Base-by-base conservation (phyloP, 2,329 filamentous ascomycete genomes). In the Pyrenochaeta sp. region DNA sequence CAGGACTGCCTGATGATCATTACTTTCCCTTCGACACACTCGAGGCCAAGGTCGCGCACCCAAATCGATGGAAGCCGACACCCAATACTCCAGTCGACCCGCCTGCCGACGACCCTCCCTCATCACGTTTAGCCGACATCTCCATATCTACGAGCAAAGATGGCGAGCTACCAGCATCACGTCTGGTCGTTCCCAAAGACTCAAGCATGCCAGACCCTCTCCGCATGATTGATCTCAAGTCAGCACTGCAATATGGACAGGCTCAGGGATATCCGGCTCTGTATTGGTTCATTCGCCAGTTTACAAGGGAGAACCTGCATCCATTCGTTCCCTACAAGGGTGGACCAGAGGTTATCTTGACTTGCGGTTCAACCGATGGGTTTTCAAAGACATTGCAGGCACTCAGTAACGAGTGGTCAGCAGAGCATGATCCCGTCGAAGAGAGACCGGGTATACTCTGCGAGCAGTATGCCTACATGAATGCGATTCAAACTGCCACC, bases 1-100 rank as follows among this genome's bases (percentile, higher is more conserved):
- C 52, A 92, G 89, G 90, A 48, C 81, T 96, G 15, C 92, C 92
- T 11, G 87, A 94, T 70, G 78, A 86, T 26, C 81, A 81, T 44
- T 90, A 90, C 74, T 96, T 96, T 65, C 92, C 92, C 7, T 96
- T 88, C 72, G 91, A 96, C 61, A 94, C 90, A 1, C 83, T 96
- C 51, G 90, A 96, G 72, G 89, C 91, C 27, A 85, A 87, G 54
- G 83, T 87, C 49, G 89, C 90, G 21, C 81, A 83, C 50, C 86
- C 90, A 6, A 77, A 87, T 53, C 83, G 91, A 69, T 94, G 88
- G 79, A 79, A 81, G 22, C 87, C 87, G 1, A 85, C 86, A 8
- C 81, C 84, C 24, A 88, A 87, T 66, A 74, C 78, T 32, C 82
- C 83, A 19, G 62, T 78, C 39, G 75, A 80, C 54, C 74, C 76